Percentiles rank a stretch among this genome's conserved stretches.
phyloP scores from a whole-genome alignment of 1,284 basidiomycete genomes.

The Paramarasmius palmivorus region DNA sequence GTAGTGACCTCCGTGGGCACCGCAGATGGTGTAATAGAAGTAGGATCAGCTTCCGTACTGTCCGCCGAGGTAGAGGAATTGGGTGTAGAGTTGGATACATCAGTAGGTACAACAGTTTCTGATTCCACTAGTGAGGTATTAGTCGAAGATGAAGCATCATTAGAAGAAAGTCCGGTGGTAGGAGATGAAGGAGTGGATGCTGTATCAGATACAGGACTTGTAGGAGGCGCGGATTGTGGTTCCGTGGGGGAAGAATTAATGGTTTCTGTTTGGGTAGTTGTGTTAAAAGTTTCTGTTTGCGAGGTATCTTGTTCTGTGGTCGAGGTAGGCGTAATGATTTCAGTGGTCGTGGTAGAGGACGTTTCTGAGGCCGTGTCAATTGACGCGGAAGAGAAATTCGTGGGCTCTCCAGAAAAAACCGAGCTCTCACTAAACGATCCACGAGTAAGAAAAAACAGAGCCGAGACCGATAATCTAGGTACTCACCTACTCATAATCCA shows the following conservation, averaged over 20 bases:
- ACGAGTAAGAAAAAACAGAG: neutral
- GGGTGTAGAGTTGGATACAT: neutral
- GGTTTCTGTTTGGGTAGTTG: neutral
- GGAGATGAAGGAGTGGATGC: neutral
- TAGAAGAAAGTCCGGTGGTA: no score
- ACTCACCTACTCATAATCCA: neutral
- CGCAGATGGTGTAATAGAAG: neutral
- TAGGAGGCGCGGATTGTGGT: neutral
- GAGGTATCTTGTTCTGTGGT: no score
- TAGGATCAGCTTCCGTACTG: neutral
- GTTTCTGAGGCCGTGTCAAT: no score
- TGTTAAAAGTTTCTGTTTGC: neutral
- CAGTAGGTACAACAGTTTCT: neutral
- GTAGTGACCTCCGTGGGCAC: no score
- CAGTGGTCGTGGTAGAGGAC: no score
- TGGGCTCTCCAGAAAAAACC: no score
- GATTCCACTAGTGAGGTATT: neutral
- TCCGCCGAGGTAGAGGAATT: neutral
- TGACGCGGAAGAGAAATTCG: no score
- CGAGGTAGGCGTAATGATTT: no score
- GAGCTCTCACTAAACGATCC: neutral
- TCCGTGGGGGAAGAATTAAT: neutral
- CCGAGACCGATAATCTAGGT: neutral
- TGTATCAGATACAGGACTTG: conserved; percentile 1
- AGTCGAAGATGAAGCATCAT: neutral